Evolutionary conservation across 1,284 basidiomycete species (phyloP).

Genomic region (Austroboletus olivaceoglutinosus): DNA sequence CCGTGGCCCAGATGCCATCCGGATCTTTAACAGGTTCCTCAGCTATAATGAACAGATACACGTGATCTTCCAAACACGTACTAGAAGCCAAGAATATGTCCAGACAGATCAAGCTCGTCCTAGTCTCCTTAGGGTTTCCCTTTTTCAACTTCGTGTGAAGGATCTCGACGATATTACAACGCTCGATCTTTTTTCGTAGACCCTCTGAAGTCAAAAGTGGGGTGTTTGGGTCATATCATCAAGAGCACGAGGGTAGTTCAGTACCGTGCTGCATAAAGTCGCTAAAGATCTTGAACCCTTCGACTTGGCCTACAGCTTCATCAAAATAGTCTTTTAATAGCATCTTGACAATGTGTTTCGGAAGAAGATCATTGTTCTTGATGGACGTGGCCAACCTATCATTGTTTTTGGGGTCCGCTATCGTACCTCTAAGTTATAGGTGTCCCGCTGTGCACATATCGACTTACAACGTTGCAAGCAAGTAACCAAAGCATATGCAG

Average conservation of each 20-base stretch:
- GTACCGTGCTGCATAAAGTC: slow-evolving; percentile 25
- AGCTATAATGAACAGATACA: no score
- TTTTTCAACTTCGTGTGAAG: slow-evolving; percentile 15
- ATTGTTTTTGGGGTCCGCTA: slow-evolving; percentile 12
- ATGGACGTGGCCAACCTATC: slow-evolving; percentile 17
- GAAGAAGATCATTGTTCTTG: slow-evolving; percentile 3
- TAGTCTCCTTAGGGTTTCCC: slow-evolving; percentile 12
- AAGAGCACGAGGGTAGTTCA: not conserved
- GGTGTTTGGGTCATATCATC: no score
- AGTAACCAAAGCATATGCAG: slow-evolving; percentile 12
- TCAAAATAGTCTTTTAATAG: slow-evolving; percentile 26
- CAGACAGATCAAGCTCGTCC: no score
- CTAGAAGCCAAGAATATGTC: no score
- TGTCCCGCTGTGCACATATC: not conserved
- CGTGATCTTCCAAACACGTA: no score
- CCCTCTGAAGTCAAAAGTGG: slow-evolving; percentile 6
- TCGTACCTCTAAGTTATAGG: not conserved
- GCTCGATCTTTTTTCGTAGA: slow-evolving; percentile 14
- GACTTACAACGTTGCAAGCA: slow-evolving; percentile 20
- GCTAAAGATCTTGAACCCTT: slow-evolving; percentile 29
- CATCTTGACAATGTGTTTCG: slow-evolving; percentile 22
- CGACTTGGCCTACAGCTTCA: slow-evolving; percentile 24
- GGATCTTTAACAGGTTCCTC: slow-evolving; percentile 5
- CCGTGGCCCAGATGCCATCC: slow-evolving; percentile 2
- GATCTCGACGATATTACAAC: slow-evolving; percentile 15